Percentiles rank a stretch among this genome's conserved stretches.
Evolutionary conservation across 176 grass and related monocot species (phyloP).

Genomic region (Olyra latifolia): DNA sequence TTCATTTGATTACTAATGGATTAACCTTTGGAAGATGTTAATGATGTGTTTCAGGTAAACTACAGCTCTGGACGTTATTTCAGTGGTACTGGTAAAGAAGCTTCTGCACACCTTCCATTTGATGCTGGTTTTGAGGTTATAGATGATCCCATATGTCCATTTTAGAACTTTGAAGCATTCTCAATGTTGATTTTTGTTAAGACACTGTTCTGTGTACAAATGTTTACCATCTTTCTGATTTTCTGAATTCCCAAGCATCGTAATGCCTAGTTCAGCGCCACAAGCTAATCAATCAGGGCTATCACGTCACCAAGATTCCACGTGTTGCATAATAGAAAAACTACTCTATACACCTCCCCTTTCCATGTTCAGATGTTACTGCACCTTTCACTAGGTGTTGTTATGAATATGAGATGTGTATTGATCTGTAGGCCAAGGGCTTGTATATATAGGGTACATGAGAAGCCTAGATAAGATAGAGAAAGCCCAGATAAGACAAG

Average conservation of each 20-base stretch:
- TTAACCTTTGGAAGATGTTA: slow-evolving; percentile 7
- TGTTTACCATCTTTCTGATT: background rate
- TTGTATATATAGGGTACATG: too few relatives aligned
- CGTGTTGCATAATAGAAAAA: background rate
- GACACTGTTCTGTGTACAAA: background rate
- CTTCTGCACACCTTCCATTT: slow-evolving; percentile 78
- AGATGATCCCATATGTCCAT: background rate
- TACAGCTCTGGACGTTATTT: slow-evolving; percentile 96
- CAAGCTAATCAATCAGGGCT: background rate
- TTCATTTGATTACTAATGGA: slow-evolving; percentile 20
- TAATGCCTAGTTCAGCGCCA: background rate
- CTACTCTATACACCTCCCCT: too few relatives aligned
- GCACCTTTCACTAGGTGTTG: too few relatives aligned
- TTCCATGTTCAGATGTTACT: too few relatives aligned
- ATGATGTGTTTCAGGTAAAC: slow-evolving; percentile 71
- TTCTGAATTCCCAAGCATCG: slow-evolving; percentile 12
- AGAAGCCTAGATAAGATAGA: too few relatives aligned
- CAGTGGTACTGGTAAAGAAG: slow-evolving; percentile 63
- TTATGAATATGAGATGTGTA: too few relatives aligned
- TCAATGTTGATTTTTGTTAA: slow-evolving; percentile 11
- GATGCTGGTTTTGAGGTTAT: slow-evolving; percentile 97
- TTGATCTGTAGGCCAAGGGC: too few relatives aligned
- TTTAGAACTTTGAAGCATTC: background rate
- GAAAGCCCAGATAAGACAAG: too few relatives aligned
- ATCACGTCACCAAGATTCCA: background rate